Evolutionary conservation across 1,139 yeast genomes (phyloP).

Genomic region (Yamadazyma spencermartinsiae): DNA sequence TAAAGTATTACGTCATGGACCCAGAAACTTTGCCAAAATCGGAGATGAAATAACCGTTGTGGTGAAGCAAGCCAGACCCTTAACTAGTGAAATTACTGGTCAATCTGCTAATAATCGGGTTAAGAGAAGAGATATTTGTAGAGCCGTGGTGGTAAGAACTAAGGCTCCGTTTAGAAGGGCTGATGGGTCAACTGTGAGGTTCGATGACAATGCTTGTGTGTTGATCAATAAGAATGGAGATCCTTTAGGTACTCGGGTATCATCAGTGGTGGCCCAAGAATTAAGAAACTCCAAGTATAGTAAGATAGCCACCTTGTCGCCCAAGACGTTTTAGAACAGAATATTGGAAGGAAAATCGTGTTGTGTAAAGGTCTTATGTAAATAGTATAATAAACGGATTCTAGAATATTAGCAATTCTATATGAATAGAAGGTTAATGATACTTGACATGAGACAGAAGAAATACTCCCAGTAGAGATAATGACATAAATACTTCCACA

Average conservation of each 20-base stretch:
- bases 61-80: constrained; percentile 86
- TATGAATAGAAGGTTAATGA: constrained; percentile 1
- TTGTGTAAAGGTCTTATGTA: constrained; percentile 6
- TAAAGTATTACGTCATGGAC: constrained; percentile 88
- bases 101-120: constrained; percentile 77
- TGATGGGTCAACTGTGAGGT: constrained; percentile 84
- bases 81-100: constrained; percentile 61
- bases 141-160: constrained; percentile 94
- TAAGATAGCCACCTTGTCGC: constrained; percentile 89
- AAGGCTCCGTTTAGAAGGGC: constrained; percentile 81
- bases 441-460: too few relatives aligned
- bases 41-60: constrained; percentile 96
- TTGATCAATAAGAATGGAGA: constrained; percentile 88
- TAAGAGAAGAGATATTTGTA: constrained; percentile 92
- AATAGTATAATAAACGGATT: constrained; percentile 1
- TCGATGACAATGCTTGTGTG: constrained; percentile 97
- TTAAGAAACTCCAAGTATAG: constrained; percentile 79
- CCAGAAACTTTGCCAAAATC: constrained; percentile 76
- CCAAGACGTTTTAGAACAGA: constrained; percentile 68
- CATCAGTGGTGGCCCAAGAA: constrained; percentile 91
- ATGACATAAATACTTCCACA: too few relatives aligned
- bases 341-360: too few relatives aligned
- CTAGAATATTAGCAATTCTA: background rate
- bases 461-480: too few relatives aligned
- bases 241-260: constrained; percentile 92